phyloP scores from a whole-genome alignment of 768 basidiomycete genomes.

The Boletus eberwhitei region DNA sequence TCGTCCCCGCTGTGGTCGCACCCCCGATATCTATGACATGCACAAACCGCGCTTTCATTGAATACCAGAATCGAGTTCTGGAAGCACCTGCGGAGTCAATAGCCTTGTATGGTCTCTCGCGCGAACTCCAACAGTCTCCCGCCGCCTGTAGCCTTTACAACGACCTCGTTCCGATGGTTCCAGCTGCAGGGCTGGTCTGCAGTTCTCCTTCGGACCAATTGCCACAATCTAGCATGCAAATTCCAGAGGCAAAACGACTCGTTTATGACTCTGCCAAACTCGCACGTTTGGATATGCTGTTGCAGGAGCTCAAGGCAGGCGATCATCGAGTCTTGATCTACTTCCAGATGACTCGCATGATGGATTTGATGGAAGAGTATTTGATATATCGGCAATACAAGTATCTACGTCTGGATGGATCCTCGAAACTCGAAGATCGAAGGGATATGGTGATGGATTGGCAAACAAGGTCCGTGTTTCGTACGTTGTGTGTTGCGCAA shows the following conservation, averaged over 20 bases:
- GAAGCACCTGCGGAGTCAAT: slow-evolving; percentile 74
- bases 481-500: background rate
- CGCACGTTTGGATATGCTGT: slow-evolving; percentile 80
- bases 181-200: slow-evolving; percentile 64
- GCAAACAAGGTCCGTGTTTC: slow-evolving; percentile 79
- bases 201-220: slow-evolving; percentile 69
- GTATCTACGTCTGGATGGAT: slow-evolving; percentile 89
- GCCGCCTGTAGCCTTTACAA: slow-evolving; percentile 46
- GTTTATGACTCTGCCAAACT: slow-evolving; percentile 97
- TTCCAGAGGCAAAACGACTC: slow-evolving; percentile 91
- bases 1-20: slow-evolving; percentile 79
- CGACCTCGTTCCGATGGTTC: slow-evolving; percentile 53
- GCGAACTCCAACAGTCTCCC: slow-evolving; percentile 57
- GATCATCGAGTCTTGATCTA: slow-evolving; percentile 95
- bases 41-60: slow-evolving; percentile 74
- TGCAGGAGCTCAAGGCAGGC: slow-evolving; percentile 87
- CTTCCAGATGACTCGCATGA: slow-evolving; percentile 99
- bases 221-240: slow-evolving; percentile 80
- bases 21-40: slow-evolving; percentile 76
- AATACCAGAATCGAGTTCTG: slow-evolving; percentile 55
- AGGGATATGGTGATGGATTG: slow-evolving; percentile 99
- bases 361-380: slow-evolving; percentile 99
- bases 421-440: slow-evolving; percentile 91
- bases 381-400: slow-evolving; percentile 95
- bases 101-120: slow-evolving; percentile 82